Base-by-base conservation (phyloP, 2,329 filamentous ascomycete species). In the Apiospora phragmitis region DNA sequence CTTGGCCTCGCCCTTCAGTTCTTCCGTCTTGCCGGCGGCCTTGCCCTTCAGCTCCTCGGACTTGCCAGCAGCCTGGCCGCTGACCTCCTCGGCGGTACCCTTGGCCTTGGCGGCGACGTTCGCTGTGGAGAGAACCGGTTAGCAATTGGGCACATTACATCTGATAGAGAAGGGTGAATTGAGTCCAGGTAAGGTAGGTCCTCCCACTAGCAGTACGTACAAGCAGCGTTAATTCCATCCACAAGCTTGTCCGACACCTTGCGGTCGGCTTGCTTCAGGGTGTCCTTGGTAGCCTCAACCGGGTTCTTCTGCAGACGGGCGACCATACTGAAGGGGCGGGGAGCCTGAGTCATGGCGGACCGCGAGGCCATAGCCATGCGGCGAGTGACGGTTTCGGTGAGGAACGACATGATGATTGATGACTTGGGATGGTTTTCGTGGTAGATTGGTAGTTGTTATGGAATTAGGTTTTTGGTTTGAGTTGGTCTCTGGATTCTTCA, bases 191-290 rank as follows among this genome's bases (percentile, higher is more conserved):
- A 43, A 26, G 16, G 47, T 16, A 8, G 47, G 65, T 29, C 24
- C 21, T 18, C 5, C n/a, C 24, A 3, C 11, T 67, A 5, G 41
- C 0, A 18, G n/a, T 35, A 83, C 86, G 71, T 83, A 91, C 90
- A 79, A 67, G 86, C 86, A 65, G 83, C 81, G 74, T 92, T 84
- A 77, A 92, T 89, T 21, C 88, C 89, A 49, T 89, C 87, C 38
- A 91, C 87, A 24, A 92, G 77, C 77, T 89, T 91, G 77, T 90
- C 86, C 71, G 87, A 86, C 55, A 92, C 88, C 67, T 82, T 84
- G 41, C 88, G 84, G 81, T 92, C 88, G 7, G 90, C 88, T 7
- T 81, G 82, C 80, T 91, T 90, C 70, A 88, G 79, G 4, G 85
- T 85, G 72, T 91, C 89, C 80, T 91, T 92, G 75, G 87, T 86